Evolutionary conservation across 257 asterid genomes (phyloP).

Genomic region (Lycium barbarum): DNA sequence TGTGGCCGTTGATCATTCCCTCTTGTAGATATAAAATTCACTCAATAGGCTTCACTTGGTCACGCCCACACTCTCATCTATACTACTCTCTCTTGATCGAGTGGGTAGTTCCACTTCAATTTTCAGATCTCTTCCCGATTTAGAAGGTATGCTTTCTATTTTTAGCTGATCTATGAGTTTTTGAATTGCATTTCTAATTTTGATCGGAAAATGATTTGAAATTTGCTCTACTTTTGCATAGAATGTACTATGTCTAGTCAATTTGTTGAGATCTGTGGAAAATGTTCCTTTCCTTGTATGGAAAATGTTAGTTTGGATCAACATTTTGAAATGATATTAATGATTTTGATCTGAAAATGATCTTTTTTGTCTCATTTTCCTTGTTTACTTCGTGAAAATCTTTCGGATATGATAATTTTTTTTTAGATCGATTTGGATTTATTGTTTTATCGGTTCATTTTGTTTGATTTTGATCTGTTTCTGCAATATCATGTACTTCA

Average conservation of each 20-base stretch:
- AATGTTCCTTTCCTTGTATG: not conserved
- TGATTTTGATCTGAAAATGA: too few species aligned
- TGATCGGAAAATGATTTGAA: not conserved
- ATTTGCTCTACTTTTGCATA: not conserved
- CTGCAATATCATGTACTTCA: not conserved
- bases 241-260: not conserved
- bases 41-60: constrained; percentile 37
- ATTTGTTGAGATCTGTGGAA: not conserved
- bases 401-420: not conserved
- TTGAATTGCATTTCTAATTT: not conserved
- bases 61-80: constrained; percentile 33
- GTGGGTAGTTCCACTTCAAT: constrained; percentile 33
- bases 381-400: not conserved
- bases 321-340: too few species aligned
- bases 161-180: not conserved
- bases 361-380: not conserved
- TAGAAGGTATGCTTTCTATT: constrained; percentile 41
- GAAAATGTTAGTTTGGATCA: too few species aligned
- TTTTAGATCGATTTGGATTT: not conserved
- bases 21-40: constrained; percentile 45
- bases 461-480: not conserved
- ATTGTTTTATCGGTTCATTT: not conserved
- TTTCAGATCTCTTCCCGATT: constrained; percentile 16
- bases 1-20: constrained; percentile 45
- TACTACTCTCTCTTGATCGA: constrained; percentile 36